These are phyloP conservation scores for Neopestalotiopsis sp. DNA, from an alignment of 2,329 filamentous ascomycete genomes.

Conservation along the genomic window DNA sequence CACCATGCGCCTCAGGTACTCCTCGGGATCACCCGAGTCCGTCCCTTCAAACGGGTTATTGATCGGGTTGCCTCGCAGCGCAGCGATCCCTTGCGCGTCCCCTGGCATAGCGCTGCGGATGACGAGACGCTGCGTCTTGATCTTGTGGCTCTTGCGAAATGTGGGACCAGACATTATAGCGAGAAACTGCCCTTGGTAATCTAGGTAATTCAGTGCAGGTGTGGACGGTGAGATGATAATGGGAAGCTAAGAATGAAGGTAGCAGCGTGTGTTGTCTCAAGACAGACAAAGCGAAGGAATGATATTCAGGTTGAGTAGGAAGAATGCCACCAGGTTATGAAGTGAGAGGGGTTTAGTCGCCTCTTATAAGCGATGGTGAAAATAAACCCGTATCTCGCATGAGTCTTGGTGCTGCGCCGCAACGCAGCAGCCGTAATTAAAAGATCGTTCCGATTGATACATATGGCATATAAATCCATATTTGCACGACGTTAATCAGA, in stretches of 20 bases:
- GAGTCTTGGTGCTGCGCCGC: neutral
- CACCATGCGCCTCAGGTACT: neutral
- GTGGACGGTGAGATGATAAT: neutral
- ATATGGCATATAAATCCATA: too few relatives aligned
- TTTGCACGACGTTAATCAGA: too few relatives aligned
- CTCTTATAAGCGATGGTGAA: neutral
- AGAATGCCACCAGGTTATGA: neutral
- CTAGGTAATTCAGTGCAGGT: neutral
- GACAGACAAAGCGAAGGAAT: neutral
- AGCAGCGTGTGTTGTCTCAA: neutral
- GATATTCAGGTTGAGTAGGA: neutral
- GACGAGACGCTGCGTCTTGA: neutral
- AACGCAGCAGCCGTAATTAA: neutral
- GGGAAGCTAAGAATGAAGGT: neutral
- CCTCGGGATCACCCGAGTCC: constrained; percentile 2
- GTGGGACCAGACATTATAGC: neutral
- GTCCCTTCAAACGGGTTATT: neutral
- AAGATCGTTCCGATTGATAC: neutral
- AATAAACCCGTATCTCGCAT: neutral
- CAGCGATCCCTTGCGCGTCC: neutral
- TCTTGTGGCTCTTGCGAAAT: neutral
- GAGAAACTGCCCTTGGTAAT: neutral
- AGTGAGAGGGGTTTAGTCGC: neutral
- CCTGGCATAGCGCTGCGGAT: neutral
- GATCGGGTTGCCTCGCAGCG: neutral